These are phyloP conservation scores for Ustilago trichophora DNA, from an alignment of 1,284 basidiomycete species.

Conservation along the genomic window DNA sequence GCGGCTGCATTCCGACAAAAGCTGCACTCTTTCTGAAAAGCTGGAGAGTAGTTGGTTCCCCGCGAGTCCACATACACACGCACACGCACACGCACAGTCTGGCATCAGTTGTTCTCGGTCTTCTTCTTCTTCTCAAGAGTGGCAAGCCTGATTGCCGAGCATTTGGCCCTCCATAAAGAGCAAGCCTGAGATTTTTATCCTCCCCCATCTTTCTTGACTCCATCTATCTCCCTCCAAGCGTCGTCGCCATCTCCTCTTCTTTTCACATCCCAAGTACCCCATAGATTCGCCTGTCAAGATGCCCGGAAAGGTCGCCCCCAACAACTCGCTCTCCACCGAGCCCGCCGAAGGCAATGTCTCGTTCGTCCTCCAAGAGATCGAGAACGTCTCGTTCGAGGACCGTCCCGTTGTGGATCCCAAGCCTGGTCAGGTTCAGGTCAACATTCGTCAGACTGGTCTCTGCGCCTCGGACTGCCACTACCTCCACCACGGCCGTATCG, in stretches of 20 bases:
- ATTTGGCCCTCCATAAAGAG: neutral
- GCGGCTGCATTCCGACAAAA: no score
- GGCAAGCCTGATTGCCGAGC: neutral
- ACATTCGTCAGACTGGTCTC: conserved; percentile 88
- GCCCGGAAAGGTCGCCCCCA: conserved; percentile 37
- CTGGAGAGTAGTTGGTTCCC: no score
- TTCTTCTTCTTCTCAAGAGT: no score
- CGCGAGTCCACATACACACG: no score
- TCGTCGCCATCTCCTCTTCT: neutral
- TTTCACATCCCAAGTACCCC: no score
- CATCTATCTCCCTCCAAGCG: neutral
- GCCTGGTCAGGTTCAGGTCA: conserved; percentile 83
- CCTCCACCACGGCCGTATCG: conserved; percentile 62
- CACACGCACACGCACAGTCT: no score
- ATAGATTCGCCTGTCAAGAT: no score
- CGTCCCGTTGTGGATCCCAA: conserved; percentile 74
- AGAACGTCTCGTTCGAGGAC: conserved; percentile 79
- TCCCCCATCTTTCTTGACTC: neutral
- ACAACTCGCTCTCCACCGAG: conserved; percentile 58
- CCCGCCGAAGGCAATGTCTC: conserved; percentile 72
- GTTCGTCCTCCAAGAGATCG: conserved; percentile 78
- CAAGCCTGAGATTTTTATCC: no score
- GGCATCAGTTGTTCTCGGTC: no score
- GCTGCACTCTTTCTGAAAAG: neutral
- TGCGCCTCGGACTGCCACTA: conserved; percentile 74